These are phyloP conservation scores for Aethionema arabicum DNA, from an alignment of 345 rosid species.

Conservation along the genomic window DNA sequence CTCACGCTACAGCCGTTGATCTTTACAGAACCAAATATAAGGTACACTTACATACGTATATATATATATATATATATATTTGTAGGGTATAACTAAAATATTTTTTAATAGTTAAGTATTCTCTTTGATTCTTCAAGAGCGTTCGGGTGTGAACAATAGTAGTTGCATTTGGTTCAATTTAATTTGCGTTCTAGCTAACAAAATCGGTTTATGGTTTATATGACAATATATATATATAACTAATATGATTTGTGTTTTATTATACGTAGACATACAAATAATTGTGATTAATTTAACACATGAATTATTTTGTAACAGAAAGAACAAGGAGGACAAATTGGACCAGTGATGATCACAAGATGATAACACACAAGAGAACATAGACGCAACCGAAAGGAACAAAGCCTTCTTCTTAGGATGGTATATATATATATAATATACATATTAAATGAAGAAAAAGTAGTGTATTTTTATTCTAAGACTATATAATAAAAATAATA, in stretches of 20 bases:
- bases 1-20: constrained; percentile 29
- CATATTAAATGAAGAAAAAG: no score
- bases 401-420: constrained; percentile 31
- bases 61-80: no score
- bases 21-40: constrained; percentile 29
- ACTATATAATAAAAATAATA: background rate
- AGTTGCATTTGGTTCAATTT: no score
- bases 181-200: no score
- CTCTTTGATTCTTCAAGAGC: no score
- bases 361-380: background rate
- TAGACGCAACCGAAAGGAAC: constrained; percentile 17
- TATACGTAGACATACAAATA: background rate
- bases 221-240: no score
- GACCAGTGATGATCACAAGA: constrained; percentile 37
- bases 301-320: background rate
- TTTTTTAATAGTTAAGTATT: no score
- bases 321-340: constrained; percentile 23
- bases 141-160: no score
- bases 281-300: background rate
- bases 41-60: background rate
- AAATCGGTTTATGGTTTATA: no score
- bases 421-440: constrained; percentile 6
- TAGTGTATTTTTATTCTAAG: no score
- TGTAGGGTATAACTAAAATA: no score
- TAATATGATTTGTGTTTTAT: no score